These are phyloP conservation scores for Trichothecium sympodiale DNA, from an alignment of 2,329 filamentous ascomycete genomes.

Conservation along the genomic window DNA sequence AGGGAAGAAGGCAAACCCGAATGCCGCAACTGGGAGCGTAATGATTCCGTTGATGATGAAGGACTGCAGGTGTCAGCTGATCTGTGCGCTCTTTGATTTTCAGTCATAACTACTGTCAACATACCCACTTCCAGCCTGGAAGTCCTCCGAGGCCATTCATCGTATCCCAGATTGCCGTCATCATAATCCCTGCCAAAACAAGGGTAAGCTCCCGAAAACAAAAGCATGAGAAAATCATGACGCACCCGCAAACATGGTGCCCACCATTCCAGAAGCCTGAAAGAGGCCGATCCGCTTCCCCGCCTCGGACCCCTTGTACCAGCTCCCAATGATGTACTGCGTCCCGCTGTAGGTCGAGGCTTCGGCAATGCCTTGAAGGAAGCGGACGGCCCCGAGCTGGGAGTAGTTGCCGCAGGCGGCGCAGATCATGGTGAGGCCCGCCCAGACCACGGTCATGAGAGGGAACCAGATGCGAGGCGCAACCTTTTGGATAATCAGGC, in stretches of 20 bases:
- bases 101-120: not conserved
- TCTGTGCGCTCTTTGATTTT: too few relatives aligned
- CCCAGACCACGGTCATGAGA: slow-evolving; percentile 36
- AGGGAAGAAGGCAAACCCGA: slow-evolving; percentile 37
- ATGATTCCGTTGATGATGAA: slow-evolving; percentile 38
- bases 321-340: slow-evolving; percentile 27
- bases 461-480: slow-evolving; percentile 37
- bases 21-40: slow-evolving; percentile 39
- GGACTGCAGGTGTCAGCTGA: not conserved
- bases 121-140: slow-evolving; percentile 37
- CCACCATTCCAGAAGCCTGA: slow-evolving; percentile 42
- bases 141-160: slow-evolving; percentile 31
- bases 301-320: slow-evolving; percentile 43
- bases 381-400: slow-evolving; percentile 14
- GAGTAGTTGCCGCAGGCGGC: slow-evolving; percentile 11
- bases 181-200: slow-evolving; percentile 33
- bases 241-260: slow-evolving; percentile 45
- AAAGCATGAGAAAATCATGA: too few relatives aligned
- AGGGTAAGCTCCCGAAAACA: not conserved
- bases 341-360: slow-evolving; percentile 15
- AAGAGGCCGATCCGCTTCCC: slow-evolving; percentile 49
- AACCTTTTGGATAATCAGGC: slow-evolving; percentile 35
- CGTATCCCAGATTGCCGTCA: slow-evolving; percentile 30
- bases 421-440: slow-evolving; percentile 26
- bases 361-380: slow-evolving; percentile 14